Conservation (phyloP, 2,329 filamentous ascomycete species). For the Aspergillus sclerotialis region DNA sequence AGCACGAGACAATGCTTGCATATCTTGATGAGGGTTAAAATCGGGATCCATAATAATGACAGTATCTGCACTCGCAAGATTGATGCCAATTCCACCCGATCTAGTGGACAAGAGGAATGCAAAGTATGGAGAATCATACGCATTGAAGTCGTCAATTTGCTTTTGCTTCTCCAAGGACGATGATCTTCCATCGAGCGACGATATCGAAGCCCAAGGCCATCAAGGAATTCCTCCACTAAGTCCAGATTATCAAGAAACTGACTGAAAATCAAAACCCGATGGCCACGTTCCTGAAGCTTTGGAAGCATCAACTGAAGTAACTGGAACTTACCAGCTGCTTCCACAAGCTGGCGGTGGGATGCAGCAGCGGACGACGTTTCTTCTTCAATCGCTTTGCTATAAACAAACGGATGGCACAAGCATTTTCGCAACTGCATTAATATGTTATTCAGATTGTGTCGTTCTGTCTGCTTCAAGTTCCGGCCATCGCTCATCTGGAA, state of each 20-base stretch:
- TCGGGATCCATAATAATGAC: conserved; percentile 97
- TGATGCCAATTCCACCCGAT: conserved; percentile 94
- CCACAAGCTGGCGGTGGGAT: conserved; percentile 74
- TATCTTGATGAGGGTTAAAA: conserved; percentile 96
- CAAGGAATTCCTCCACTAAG: conserved; percentile 86
- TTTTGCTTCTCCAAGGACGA: conserved; percentile 83
- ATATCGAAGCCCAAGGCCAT: conserved; percentile 64
- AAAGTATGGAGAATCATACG: conserved; percentile 72
- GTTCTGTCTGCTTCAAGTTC: conserved; percentile 58
- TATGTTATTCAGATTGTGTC: conserved; percentile 84
- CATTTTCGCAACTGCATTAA: conserved; percentile 92
- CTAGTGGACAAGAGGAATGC: conserved; percentile 90
- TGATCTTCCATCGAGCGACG: conserved; percentile 80
- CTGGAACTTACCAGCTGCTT: conserved; percentile 84
- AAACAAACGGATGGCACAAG: conserved; percentile 92
- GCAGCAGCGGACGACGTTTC: conserved; percentile 53
- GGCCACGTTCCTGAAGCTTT: conserved; percentile 74
- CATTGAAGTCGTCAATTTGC: conserved; percentile 89
- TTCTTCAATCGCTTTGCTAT: conserved; percentile 86
- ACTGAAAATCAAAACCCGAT: conserved; percentile 90
- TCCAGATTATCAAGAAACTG: conserved; percentile 85
- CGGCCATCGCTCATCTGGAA: conserved; percentile 58
- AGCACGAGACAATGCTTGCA: conserved; percentile 88
- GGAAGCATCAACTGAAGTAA: conserved; percentile 80
- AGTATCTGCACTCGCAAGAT: conserved; percentile 91